A percentile compares a stretch with the other conserved stretches of the same genome.
Evolutionary conservation across 2,329 filamentous ascomycete genomes (phyloP).

Genomic region (Botryotinia calthae): DNA sequence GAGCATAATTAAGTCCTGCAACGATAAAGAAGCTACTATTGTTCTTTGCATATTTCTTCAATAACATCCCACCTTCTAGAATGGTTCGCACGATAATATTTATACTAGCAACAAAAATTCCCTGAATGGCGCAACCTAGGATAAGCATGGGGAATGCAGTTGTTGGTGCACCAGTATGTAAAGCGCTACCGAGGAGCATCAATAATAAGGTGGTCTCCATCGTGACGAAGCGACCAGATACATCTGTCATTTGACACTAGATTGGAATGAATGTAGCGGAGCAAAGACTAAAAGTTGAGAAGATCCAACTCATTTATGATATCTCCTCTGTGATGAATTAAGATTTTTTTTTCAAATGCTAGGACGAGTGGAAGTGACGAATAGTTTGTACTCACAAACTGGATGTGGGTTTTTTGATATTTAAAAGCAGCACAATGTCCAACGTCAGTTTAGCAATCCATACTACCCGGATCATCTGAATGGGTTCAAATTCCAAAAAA

Average conservation of each 20-base stretch:
- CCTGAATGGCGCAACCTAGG: slow-evolving; percentile 61
- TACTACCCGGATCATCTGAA: too few relatives aligned
- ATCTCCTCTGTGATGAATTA: slow-evolving; percentile 43
- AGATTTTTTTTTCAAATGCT: neutral
- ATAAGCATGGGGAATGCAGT: slow-evolving; percentile 57
- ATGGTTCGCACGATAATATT: slow-evolving; percentile 59
- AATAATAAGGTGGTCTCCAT: slow-evolving; percentile 55
- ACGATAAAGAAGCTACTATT: slow-evolving; percentile 61
- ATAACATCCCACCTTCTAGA: slow-evolving; percentile 60
- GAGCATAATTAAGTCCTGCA: slow-evolving; percentile 56
- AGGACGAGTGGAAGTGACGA: too few relatives aligned
- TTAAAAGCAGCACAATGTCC: too few relatives aligned
- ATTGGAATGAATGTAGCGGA: slow-evolving; percentile 65
- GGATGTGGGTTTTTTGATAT: too few relatives aligned
- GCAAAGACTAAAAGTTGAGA: slow-evolving; percentile 66
- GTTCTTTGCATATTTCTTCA: slow-evolving; percentile 60
- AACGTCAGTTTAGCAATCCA: too few relatives aligned
- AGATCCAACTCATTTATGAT: slow-evolving; percentile 64
- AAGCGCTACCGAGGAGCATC: slow-evolving; percentile 58
- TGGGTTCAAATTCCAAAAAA: too few relatives aligned
- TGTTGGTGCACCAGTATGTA: slow-evolving; percentile 57
- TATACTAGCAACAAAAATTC: slow-evolving; percentile 58
- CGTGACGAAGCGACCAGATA: slow-evolving; percentile 60
- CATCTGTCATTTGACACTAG: slow-evolving; percentile 62
- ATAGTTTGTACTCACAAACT: too few relatives aligned